A percentile compares a stretch with the other conserved stretches of the same genome.
Conservation (phyloP, 2,329 filamentous ascomycete species). For the Helotiales sp. region DNA sequence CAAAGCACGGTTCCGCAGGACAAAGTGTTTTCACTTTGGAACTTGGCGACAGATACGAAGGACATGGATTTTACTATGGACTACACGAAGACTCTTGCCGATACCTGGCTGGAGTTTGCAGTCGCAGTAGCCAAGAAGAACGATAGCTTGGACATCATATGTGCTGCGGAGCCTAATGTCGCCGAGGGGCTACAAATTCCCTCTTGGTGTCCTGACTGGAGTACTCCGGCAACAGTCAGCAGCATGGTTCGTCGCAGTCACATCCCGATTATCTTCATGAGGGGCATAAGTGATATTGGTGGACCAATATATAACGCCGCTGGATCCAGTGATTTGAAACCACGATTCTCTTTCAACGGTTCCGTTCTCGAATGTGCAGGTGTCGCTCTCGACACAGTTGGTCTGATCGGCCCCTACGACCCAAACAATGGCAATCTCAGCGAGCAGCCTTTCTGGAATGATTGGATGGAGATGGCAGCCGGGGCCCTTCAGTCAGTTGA, state of each 20-base stretch:
- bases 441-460: background rate
- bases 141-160: conserved; percentile 18
- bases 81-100: conserved; percentile 9
- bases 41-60: conserved; percentile 19
- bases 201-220: conserved; percentile 24
- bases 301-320: conserved; percentile 15
- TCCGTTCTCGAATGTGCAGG: conserved; percentile 16
- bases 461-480: conserved; percentile 17
- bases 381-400: conserved; percentile 14
- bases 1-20: conserved; percentile 21
- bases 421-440: background rate
- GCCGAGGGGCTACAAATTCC: conserved; percentile 5
- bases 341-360: conserved; percentile 7
- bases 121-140: conserved; percentile 16
- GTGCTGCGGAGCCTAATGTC: conserved; percentile 12
- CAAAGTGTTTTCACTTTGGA: conserved; percentile 21
- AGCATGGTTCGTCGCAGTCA: conserved; percentile 14
- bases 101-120: conserved; percentile 15
- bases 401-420: background rate
- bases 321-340: background rate
- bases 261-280: conserved; percentile 20
- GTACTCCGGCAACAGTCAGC: conserved; percentile 14
- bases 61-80: conserved; percentile 12
- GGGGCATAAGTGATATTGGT: conserved; percentile 4
- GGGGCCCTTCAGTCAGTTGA: background rate